Evolutionary conservation across 1,139 yeast genomes (phyloP), one percentile per base, ranked within the genome.

Genomic region (Sugiyamaella grinbergsii): DNA sequence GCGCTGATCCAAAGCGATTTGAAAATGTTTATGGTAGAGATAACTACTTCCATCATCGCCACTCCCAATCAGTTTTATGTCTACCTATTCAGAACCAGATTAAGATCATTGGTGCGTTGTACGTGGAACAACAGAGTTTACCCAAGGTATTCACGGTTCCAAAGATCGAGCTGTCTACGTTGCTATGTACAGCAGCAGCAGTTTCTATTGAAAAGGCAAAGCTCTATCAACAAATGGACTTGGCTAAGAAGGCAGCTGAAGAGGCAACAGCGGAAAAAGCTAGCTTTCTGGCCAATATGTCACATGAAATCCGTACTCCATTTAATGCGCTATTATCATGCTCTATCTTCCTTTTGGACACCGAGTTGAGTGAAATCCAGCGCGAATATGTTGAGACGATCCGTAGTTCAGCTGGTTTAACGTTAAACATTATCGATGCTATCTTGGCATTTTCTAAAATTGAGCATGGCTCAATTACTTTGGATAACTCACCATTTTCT

Each of bases 231-330:
- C 79, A 77, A 57, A 76, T 79, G 76, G 79, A 75, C 58, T 54
- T 74, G 22, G 82, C 83, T 3, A 79, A 77, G 60, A 69, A 71
- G 54, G 77, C 81, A 1, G 83, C 83, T 0, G 83, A 79, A 57
- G 82, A 77, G 50, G 83, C 83, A 0, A 79, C 82, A 0, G 79
- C 78, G 3, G 83, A 78, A 57, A 79, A 78, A 65, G 81, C 83
- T 1, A 75, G 80, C 48, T 79, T 79, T 57, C 62, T 79, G 49
- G 82, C 82, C n/a, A 79, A 79, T 55, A 79, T 79, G 83, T 60
- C 64, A 15, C 65, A 79, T 61, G 83, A 79, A 60, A 79, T 79
- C 46, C 65, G 83, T 54, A 79, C 83, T 0, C 83, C 83, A 0
- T 79, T 79, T 65, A 79, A 79, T 62, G 79, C 82, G 0, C 65